These are phyloP conservation scores for Rhododendron mucronatum DNA, from an alignment of 148 eudicot genomes.

Conservation along the genomic window DNA sequence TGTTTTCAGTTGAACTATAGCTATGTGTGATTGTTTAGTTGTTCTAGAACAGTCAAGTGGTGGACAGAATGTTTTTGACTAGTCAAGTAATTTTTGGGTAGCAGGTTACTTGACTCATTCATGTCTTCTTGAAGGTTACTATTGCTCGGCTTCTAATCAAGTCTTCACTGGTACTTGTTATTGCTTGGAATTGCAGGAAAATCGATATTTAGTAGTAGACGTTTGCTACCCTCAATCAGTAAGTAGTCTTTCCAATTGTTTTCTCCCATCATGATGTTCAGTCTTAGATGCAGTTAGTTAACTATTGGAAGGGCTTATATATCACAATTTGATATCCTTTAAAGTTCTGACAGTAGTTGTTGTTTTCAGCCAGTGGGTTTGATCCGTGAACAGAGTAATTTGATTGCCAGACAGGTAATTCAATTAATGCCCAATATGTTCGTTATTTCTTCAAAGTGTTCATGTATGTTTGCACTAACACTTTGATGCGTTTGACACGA, in stretches of 20 bases:
- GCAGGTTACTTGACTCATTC: not conserved
- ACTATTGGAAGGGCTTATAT: not conserved
- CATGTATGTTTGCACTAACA: not conserved
- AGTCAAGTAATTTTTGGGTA: not conserved
- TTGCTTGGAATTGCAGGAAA: constrained; percentile 61
- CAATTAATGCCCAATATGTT: not conserved
- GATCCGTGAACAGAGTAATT: constrained; percentile 84
- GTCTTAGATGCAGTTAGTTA: not conserved
- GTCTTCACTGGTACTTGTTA: not conserved
- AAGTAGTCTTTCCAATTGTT: constrained; percentile 25
- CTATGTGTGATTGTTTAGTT: not conserved
- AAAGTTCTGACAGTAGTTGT: constrained; percentile 3
- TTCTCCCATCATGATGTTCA: constrained; percentile 11
- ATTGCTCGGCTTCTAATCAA: not conserved
- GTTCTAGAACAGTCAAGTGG: not conserved
- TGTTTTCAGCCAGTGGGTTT: constrained; percentile 83
- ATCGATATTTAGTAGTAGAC: constrained; percentile 81
- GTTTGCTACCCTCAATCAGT: constrained; percentile 76
- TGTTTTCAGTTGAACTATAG: not conserved
- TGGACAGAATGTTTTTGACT: not conserved
- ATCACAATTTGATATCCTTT: not conserved
- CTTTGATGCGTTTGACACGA: not conserved
- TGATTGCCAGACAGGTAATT: constrained; percentile 78
- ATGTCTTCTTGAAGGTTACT: not conserved
- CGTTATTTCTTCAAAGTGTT: not conserved